A percentile compares a stretch with the other conserved stretches of the same genome.
These are phyloP conservation scores for Cinnamomum chago DNA, from an alignment of 164 flowering plant species.

Conservation along the genomic window DNA sequence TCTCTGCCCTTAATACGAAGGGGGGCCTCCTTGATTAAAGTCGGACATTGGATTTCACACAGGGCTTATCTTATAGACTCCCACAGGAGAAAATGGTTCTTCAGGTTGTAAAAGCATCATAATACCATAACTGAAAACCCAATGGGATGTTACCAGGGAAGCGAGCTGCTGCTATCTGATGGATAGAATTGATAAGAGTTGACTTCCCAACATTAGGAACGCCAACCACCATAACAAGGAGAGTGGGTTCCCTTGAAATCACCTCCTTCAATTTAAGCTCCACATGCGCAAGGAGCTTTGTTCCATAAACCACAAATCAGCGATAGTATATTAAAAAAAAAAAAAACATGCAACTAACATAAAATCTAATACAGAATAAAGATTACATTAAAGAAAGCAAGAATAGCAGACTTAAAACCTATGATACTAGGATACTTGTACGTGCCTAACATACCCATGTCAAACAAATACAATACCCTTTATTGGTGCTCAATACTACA, in stretches of 20 bases:
- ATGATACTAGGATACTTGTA: no score
- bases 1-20: no score
- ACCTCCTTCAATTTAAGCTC: constrained; percentile 82
- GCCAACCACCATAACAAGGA: constrained; percentile 95
- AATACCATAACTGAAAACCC: background rate
- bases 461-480: no score
- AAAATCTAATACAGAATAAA: background rate
- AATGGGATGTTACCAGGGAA: constrained; percentile 61
- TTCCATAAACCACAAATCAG: constrained; percentile 19
- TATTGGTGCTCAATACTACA: no score
- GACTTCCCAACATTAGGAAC: constrained; percentile 99
- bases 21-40: no score
- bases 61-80: no score
- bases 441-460: no score
- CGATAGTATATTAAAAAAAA: background rate
- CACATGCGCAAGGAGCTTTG: constrained; percentile 77
- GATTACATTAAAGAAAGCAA: background rate
- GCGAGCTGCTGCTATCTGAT: constrained; percentile 68
- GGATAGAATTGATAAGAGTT: constrained; percentile 77
- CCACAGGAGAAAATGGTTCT: no score
- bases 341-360: background rate
- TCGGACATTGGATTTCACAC: no score
- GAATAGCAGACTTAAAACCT: background rate
- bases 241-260: constrained; percentile 88
- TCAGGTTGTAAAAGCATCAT: background rate